Conservation (phyloP, 257 asterid species). For the Jacaranda mimosifolia region DNA sequence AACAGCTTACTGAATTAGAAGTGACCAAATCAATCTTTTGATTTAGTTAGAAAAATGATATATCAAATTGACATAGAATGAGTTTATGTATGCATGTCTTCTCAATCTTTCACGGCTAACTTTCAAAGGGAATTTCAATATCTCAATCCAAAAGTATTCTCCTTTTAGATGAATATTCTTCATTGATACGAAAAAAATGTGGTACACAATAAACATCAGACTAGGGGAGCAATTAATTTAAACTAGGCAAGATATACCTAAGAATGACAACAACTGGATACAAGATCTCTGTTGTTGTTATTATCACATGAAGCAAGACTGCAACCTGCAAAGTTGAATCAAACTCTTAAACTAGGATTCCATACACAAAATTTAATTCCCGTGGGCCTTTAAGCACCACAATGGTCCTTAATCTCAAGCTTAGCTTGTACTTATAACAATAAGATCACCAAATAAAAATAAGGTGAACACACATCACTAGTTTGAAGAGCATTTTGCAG, state of each 20-base stretch:
- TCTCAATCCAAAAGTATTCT: background rate
- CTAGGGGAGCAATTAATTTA: conserved; percentile 10
- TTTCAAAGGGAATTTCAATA: background rate
- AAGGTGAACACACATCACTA: conserved; percentile 23
- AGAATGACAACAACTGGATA: conserved; percentile 92
- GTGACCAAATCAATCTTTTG: conserved; percentile 1
- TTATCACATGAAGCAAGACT: conserved; percentile 68
- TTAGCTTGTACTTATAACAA: conserved; percentile 7
- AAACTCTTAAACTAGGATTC: conserved; percentile 19
- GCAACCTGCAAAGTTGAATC: conserved; percentile 65
- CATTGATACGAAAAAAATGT: conserved; percentile 12
- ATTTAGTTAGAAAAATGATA: background rate
- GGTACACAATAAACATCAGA: conserved; percentile 5
- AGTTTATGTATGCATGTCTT: background rate
- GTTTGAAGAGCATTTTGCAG: conserved; percentile 16
- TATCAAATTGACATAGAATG: background rate
- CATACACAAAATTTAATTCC: background rate
- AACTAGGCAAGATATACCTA: conserved; percentile 62
- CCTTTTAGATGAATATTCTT: background rate
- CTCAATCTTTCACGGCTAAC: conserved; percentile 13
- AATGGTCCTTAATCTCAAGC: conserved; percentile 24
- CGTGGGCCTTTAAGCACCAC: conserved; percentile 20
- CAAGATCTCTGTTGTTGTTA: conserved; percentile 69
- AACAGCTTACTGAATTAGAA: background rate
- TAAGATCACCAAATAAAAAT: background rate